A percentile compares a stretch with the other conserved stretches of the same genome.
Evolutionary conservation across 345 rosid genomes (phyloP).

Genomic region (Hypericum androsaemum): DNA sequence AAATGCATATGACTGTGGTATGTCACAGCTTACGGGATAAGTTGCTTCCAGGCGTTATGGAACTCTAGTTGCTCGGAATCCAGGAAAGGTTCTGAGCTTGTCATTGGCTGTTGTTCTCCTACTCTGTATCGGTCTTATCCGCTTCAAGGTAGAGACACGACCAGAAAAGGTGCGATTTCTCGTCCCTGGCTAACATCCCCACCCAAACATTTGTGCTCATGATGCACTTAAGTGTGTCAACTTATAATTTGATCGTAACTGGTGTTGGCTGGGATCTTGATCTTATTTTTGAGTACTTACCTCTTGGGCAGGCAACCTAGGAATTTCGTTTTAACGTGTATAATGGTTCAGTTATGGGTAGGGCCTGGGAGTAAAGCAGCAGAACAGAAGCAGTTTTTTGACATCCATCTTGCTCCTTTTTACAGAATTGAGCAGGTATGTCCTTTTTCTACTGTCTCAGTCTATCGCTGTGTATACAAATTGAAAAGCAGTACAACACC

Average conservation of each 20-base stretch:
- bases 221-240: too few species aligned
- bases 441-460: neutral
- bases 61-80: constrained; percentile 87
- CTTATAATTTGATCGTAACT: too few species aligned
- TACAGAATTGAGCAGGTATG: constrained; percentile 95
- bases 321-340: constrained; percentile 4
- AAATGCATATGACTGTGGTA: neutral
- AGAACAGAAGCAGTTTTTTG: constrained; percentile 79
- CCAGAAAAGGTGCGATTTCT: constrained; percentile 71
- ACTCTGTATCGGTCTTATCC: constrained; percentile 79
- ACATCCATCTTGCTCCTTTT: constrained; percentile 83
- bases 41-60: constrained; percentile 70
- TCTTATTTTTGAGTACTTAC: too few species aligned
- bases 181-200: neutral
- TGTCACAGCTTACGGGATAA: constrained; percentile 8
- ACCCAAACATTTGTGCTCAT: neutral
- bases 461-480: neutral
- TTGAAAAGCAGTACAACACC: neutral
- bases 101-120: constrained; percentile 62
- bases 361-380: constrained; percentile 94
- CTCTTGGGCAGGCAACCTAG: too few species aligned
- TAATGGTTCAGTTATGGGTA: constrained; percentile 80
- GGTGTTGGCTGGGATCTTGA: neutral
- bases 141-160: constrained; percentile 90
- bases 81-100: constrained; percentile 47